Evolutionary conservation across 2,329 filamentous ascomycete species (phyloP), one percentile per base, ranked within the genome.

Genomic region (Magnaporthiopsis incrustans): DNA sequence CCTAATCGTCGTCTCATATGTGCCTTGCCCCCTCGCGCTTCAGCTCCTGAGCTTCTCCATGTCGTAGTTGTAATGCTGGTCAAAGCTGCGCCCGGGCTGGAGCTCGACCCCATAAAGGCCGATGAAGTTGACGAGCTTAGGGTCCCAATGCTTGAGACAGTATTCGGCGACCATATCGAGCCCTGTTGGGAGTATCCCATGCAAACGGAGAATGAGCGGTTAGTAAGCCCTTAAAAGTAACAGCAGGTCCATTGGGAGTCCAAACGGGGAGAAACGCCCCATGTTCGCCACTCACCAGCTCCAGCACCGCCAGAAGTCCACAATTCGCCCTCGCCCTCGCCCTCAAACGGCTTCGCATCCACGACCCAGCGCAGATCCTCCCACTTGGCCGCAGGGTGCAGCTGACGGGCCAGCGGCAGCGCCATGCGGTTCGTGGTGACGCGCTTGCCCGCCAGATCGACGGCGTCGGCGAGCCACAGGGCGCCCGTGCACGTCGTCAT

Each of bases 401-500:
- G 56, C 66, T 71, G 18, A 65, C 66, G 70, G 30, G 73, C 75
- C 2, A 66, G 27, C 0, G 62, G 61, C 44, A 77, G 58, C 59
- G 73, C 67, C 56, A 68, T 65, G 11, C 75, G 67, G 62, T 79
- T 79, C 27, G 75, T 77, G 3, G 77, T 78, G 12, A 70, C 73
- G 66, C 73, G 76, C 69, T 71, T 74, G 3, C 76, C 76, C 14
- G 75, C 70, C 64, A 79, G 64, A 27, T 74, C 68, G 0, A 76
- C 76, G 10, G 72, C 66, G 63, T 66, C 70, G 1, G 76, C 77
- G 22, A 78, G 66, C 77, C 77, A 78, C 67, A 77, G 68, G 1
- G 69, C 71, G 2, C 77, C 76, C 22, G 72, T 72, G 66, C 76
- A 78, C 3, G 75, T 77, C 2, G 75, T 75, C 67, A 78, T 57